These are phyloP conservation scores for Auriculariales sp. DNA, from an alignment of 768 basidiomycete species.

Conservation along the genomic window DNA sequence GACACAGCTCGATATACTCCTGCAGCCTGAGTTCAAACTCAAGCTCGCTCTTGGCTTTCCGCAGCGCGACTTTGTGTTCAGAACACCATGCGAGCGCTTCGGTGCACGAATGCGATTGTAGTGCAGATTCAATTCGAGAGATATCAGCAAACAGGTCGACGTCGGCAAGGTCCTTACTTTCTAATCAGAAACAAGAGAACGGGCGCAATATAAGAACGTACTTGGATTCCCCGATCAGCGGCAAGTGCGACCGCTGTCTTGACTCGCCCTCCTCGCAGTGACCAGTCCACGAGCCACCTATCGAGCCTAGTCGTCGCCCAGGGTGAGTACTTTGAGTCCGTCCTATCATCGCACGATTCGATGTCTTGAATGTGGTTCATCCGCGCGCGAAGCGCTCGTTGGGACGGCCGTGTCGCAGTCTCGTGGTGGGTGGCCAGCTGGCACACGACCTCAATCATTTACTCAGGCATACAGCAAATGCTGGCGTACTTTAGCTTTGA, in stretches of 20 bases:
- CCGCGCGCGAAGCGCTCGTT: conserved; percentile 61
- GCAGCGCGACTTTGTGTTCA: conserved; percentile 85
- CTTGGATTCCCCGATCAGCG: conserved; percentile 65
- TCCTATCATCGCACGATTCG: conserved; percentile 38
- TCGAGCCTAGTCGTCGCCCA: conserved; percentile 76
- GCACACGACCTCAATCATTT: not conserved
- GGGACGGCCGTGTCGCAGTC: conserved; percentile 36
- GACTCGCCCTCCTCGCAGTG: conserved; percentile 63
- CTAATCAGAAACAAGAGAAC: conserved; percentile 1
- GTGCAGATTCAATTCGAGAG: conserved; percentile 67
- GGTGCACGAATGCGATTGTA: conserved; percentile 59
- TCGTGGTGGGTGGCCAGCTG: conserved; percentile 38
- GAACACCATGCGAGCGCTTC: conserved; percentile 93
- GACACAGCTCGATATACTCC: conserved; percentile 86
- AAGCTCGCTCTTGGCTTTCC: conserved; percentile 89
- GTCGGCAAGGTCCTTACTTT: conserved; percentile 64
- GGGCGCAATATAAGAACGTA: conserved; percentile 27
- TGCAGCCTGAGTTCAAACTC: conserved; percentile 94
- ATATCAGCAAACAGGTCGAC: conserved; percentile 87
- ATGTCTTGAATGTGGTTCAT: conserved; percentile 53
- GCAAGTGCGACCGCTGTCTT: conserved; percentile 67
- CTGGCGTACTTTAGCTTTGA: conserved; percentile 73
- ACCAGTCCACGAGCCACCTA: conserved; percentile 89
- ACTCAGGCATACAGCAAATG: not conserved
- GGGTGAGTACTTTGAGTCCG: conserved; percentile 43